Percentiles rank a stretch among this genome's conserved stretches.
Conservation (phyloP, 176 grass and related monocot genomes). For the Eleusine indica region DNA sequence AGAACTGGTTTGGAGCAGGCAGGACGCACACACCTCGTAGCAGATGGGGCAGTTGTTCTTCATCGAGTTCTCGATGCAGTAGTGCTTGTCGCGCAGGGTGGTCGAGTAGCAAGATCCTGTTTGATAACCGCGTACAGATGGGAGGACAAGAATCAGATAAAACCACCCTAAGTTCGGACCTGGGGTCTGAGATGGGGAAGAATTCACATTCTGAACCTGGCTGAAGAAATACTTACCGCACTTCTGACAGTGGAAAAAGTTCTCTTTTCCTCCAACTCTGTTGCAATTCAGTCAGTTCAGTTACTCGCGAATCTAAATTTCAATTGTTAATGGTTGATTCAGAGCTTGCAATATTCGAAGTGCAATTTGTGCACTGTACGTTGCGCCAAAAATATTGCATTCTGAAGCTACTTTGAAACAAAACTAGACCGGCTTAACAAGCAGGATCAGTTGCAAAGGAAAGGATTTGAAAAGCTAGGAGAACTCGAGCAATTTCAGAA, state of each 20-base stretch:
- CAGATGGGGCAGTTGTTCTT: slow-evolving; percentile 88
- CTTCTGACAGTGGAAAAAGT: too few relatives aligned
- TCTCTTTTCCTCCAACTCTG: slow-evolving; percentile 64
- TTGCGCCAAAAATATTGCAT: not conserved
- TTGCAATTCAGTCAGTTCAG: slow-evolving; percentile 33
- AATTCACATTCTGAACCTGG: too few relatives aligned
- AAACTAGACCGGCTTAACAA: not conserved
- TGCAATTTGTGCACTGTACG: not conserved
- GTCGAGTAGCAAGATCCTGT: slow-evolving; percentile 73
- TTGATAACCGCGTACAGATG: too few relatives aligned
- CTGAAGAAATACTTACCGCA: too few relatives aligned
- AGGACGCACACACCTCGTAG: slow-evolving; percentile 57
- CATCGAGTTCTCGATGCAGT: slow-evolving; percentile 87
- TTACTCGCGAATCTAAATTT: not conserved
- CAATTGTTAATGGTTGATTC: not conserved
- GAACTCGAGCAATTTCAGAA: too few relatives aligned
- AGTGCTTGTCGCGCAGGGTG: slow-evolving; percentile 63
- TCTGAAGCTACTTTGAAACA: not conserved
- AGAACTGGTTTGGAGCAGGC: not conserved
- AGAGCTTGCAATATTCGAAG: not conserved
- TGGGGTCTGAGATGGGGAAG: too few relatives aligned
- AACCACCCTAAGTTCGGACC: too few relatives aligned
- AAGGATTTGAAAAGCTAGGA: too few relatives aligned
- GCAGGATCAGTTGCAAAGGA: too few relatives aligned
- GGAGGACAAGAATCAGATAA: too few relatives aligned